Evolutionary conservation across 148 eudicot species (phyloP).

Genomic region (Arctostaphylos glauca): DNA sequence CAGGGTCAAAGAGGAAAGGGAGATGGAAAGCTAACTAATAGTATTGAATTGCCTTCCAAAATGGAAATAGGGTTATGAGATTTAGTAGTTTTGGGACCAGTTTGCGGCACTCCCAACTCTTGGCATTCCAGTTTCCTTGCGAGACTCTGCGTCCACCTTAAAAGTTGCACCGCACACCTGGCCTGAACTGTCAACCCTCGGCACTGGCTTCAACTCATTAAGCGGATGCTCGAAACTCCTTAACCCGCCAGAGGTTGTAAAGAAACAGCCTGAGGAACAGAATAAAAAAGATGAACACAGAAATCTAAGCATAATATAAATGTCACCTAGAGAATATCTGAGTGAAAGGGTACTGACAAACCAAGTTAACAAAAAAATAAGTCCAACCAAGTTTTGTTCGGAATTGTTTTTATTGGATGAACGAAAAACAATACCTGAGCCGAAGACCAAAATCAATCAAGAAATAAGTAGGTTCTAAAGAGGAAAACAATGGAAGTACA

Average conservation of each 20-base stretch:
- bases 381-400: not conserved
- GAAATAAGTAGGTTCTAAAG: not conserved
- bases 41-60: not conserved
- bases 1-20: not conserved
- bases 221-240: slow-evolving; percentile 80
- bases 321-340: not conserved
- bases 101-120: slow-evolving; percentile 88
- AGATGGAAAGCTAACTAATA: slow-evolving; percentile 6
- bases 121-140: slow-evolving; percentile 63
- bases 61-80: not conserved
- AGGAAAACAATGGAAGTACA: not conserved
- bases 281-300: not conserved
- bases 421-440: not conserved
- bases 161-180: slow-evolving; percentile 73
- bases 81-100: slow-evolving; percentile 68
- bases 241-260: slow-evolving; percentile 73
- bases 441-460: not conserved
- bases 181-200: slow-evolving; percentile 86
- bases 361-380: not conserved
- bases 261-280: slow-evolving; percentile 63
- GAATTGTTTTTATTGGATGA: not conserved
- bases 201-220: slow-evolving; percentile 73
- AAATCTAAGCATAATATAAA: not conserved
- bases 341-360: not conserved
- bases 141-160: slow-evolving; percentile 63